Percentiles rank a stretch among this genome's conserved stretches.
phyloP scores from a whole-genome alignment of 441 rosid genomes.

The Macaranga tanarius region DNA sequence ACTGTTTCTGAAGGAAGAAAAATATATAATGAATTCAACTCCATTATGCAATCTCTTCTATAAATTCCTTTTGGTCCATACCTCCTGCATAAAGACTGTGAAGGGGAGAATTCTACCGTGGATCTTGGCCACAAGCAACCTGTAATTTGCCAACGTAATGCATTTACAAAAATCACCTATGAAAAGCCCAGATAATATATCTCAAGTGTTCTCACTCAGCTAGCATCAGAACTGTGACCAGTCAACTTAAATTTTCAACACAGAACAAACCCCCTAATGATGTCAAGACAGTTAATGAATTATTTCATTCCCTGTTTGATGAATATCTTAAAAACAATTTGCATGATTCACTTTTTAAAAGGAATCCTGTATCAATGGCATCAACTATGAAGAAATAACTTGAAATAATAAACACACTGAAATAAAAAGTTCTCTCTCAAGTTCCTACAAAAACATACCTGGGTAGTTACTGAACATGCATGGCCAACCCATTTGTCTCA shows the following conservation, averaged over 20 bases:
- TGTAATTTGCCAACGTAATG: slow-evolving; percentile 17
- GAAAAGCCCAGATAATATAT: background rate
- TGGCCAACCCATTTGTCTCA: slow-evolving; percentile 10
- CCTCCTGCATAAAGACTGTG: slow-evolving; percentile 7
- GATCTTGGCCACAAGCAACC: slow-evolving; percentile 22
- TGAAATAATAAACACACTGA: background rate
- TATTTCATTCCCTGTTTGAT: background rate
- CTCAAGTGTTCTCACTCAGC: background rate
- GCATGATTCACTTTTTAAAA: background rate
- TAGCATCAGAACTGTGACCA: background rate
- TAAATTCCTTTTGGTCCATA: slow-evolving; percentile 9
- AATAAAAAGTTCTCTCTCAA: background rate
- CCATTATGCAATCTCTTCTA: background rate
- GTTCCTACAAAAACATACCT: slow-evolving; percentile 29
- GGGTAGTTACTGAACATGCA: slow-evolving; percentile 20
- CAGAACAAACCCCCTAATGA: background rate
- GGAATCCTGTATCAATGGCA: background rate
- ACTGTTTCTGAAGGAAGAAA: slow-evolving; percentile 16
- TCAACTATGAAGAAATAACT: background rate
- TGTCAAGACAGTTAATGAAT: background rate
- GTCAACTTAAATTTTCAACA: background rate
- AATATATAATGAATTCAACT: slow-evolving; percentile 9
- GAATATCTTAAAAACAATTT: background rate
- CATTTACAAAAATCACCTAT: background rate
- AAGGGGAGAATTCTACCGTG: slow-evolving; percentile 14